Conservation (phyloP, 257 asterid species). For the Solanum bulbocastanum region DNA sequence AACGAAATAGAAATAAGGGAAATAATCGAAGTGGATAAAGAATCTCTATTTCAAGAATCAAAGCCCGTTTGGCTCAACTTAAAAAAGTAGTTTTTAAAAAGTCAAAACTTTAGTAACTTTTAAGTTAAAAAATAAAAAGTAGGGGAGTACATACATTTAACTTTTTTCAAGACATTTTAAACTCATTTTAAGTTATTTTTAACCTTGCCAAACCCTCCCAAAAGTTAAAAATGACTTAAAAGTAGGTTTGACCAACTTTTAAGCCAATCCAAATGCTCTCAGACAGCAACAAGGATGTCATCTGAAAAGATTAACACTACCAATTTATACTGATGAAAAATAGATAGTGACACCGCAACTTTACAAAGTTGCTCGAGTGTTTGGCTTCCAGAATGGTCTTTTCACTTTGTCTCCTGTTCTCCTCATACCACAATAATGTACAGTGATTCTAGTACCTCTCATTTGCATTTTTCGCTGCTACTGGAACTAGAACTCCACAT, state of each 20-base stretch:
- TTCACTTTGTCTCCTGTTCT: not conserved
- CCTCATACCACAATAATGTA: not conserved
- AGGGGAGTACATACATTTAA: not conserved
- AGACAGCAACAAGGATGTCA: not conserved
- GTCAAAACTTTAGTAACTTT: not conserved
- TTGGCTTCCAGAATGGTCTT: not conserved
- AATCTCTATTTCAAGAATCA: not conserved
- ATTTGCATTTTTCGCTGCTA: not conserved
- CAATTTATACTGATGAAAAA: not conserved
- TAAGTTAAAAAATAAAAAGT: not conserved
- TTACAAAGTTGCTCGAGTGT: not conserved
- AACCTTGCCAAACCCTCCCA: not conserved
- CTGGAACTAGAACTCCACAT: not conserved
- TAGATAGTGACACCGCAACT: not conserved
- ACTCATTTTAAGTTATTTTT: not conserved
- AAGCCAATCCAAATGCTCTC: not conserved
- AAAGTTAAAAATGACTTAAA: not conserved
- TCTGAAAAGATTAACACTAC: not conserved
- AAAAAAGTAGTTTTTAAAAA: not conserved
- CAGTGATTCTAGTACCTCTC: not conserved
- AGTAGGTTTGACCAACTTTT: not conserved
- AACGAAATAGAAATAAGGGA: not conserved
- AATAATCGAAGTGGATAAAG: not conserved
- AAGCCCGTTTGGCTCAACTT: not conserved
- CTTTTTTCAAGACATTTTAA: not conserved